These are phyloP conservation scores for Helotiales sp. DNA, from an alignment of 2,329 filamentous ascomycete species.

Conservation along the genomic window DNA sequence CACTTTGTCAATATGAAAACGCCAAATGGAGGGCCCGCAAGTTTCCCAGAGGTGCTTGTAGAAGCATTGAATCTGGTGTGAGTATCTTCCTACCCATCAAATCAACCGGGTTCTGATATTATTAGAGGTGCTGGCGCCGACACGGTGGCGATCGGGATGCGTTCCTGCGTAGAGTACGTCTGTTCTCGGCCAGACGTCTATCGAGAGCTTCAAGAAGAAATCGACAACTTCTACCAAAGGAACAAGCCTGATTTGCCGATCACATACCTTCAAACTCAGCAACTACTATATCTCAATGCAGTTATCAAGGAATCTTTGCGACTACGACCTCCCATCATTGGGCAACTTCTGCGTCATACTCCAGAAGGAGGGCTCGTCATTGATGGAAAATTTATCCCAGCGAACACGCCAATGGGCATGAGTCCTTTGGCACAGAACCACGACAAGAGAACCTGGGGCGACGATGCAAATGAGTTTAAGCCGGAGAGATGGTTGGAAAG, in stretches of 20 bases:
- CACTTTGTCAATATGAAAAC: conserved; percentile 16
- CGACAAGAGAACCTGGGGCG: conserved; percentile 68
- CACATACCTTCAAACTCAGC: not conserved
- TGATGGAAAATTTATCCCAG: conserved; percentile 12
- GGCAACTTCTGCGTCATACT: conserved; percentile 10
- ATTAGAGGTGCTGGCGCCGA: conserved; percentile 17
- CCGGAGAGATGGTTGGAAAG: conserved; percentile 71
- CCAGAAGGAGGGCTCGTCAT: conserved; percentile 14
- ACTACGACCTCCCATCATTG: conserved; percentile 9
- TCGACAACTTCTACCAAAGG: not conserved
- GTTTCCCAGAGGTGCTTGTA: not conserved
- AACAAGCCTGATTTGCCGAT: not conserved
- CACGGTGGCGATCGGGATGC: conserved; percentile 15
- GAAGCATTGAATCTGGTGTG: conserved; percentile 12
- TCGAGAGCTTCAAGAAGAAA: conserved; percentile 9
- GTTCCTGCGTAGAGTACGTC: not conserved
- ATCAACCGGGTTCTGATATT: not conserved
- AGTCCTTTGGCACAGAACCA: conserved; percentile 45
- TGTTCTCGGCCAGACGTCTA: not conserved
- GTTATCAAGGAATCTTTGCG: conserved; percentile 16
- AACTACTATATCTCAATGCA: conserved; percentile 7
- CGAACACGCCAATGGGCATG: conserved; percentile 2
- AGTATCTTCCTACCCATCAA: not conserved
- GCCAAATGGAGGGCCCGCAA: not conserved
- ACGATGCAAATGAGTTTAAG: conserved; percentile 69